Evolutionary conservation across 805 yeast species (phyloP), one percentile per base, ranked within the genome.

Genomic region (Ogataea zsoltii): DNA sequence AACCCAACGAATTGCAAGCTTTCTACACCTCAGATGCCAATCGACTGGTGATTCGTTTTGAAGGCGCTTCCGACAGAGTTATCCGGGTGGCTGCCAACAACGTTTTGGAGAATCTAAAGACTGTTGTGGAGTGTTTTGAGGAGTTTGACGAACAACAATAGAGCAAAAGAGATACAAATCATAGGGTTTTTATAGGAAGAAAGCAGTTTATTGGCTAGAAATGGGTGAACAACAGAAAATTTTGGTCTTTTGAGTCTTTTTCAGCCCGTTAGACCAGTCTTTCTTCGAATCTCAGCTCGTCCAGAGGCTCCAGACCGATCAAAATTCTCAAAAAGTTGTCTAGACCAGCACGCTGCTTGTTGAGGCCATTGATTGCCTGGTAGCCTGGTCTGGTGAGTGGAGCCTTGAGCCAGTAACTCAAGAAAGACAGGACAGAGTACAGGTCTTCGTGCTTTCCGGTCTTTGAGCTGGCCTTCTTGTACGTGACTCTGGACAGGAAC

Each of bases 331-430:
- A 73, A 63, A 91, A 80, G 75, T 90, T 92, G 73, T 91, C 98
- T 55, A 91, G 73, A 41, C 95, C 97, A 58, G 83, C 78, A 65
- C 96, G 85, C 75, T 92, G 98, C 72, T 91, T 92, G 80, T 89
- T 92, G 66, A 91, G 78, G 21, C 97, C 96, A 62, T 91, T 91
- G 60, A 91, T 88, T 26, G 96, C 84, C 64, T 88, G 85, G 70
- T 76, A 87, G 4, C 97, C 97, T 40, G 89, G 88, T 71, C 92
- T 87, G 40, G 96, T 83, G 58, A 91, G 79, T 54, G 98, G 98
- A 2, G 97, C 97, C 76, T 91, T 91, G 64, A 92, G 82, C 97
- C 97, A 91, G 73, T 91, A 91, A 62, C 91, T 80, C 67, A 91
- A 76, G 67, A 90, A 86, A 14, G 95, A 80, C 64, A 92, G 75